Percentiles rank a stretch among this genome's conserved stretches.
Conservation (phyloP, 306 rosid species). For the Crataegus laevigata region DNA sequence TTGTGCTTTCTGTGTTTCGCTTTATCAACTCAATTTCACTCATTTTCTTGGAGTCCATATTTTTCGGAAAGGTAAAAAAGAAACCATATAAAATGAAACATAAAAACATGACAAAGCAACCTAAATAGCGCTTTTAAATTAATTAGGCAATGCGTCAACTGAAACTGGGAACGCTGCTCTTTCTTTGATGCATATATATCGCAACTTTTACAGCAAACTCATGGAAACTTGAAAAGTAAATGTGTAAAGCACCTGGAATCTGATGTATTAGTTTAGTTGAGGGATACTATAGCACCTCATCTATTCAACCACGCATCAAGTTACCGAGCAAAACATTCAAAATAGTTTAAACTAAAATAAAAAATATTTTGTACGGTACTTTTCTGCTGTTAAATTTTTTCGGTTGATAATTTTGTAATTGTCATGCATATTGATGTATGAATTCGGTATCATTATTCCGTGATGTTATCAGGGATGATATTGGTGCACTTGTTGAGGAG, state of each 20-base stretch:
- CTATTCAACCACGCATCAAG: neutral
- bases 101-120: neutral
- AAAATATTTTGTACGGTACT: neutral
- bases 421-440: neutral
- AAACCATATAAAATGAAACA: neutral
- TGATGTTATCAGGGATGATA: slow-evolving; percentile 49
- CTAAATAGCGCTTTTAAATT: neutral
- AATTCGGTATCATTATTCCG: neutral
- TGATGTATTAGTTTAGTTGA: neutral
- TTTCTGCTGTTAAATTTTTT: neutral
- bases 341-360: neutral
- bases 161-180: neutral
- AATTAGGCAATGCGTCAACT: neutral
- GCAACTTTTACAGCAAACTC: neutral
- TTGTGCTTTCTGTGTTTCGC: neutral
- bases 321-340: neutral
- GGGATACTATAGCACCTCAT: neutral
- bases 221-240: neutral
- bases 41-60: neutral
- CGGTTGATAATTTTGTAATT: neutral
- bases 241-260: neutral
- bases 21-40: neutral
- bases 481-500: slow-evolving; percentile 63
- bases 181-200: neutral
- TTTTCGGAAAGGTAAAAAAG: neutral